phyloP scores from a whole-genome alignment of 306 rosid genomes.

The Cicer judaicum region DNA sequence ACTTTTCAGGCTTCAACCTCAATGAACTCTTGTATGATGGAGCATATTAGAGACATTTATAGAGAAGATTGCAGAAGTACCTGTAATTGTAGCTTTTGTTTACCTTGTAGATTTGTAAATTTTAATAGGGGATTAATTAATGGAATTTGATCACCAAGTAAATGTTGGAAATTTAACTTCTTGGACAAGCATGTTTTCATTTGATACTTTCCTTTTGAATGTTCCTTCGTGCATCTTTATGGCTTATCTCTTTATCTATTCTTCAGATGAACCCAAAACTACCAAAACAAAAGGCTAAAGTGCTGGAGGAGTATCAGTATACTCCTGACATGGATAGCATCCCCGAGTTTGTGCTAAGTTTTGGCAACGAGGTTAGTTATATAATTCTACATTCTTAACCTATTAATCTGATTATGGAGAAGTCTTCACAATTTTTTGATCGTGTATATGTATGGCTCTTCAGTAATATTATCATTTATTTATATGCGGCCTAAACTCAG shows the following conservation, averaged over 20 bases:
- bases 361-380: constrained; percentile 83
- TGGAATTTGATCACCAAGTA: too few relatives aligned
- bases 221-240: constrained; percentile 24
- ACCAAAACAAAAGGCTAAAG: constrained; percentile 67
- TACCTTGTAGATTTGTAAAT: not conserved
- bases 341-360: constrained; percentile 76
- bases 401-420: constrained; percentile 25
- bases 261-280: constrained; percentile 75
- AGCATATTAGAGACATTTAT: too few relatives aligned
- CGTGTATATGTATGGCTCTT: not conserved
- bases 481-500: constrained; percentile 25
- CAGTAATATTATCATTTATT: constrained; percentile 30
- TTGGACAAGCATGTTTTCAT: constrained; percentile 17
- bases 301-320: constrained; percentile 82
- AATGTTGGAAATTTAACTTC: constrained; percentile 22
- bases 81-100: too few relatives aligned
- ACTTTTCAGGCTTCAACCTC: too few relatives aligned
- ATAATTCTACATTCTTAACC: constrained; percentile 16
- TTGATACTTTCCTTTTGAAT: constrained; percentile 27
- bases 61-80: too few relatives aligned
- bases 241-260: constrained; percentile 34
- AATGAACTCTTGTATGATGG: too few relatives aligned
- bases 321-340: constrained; percentile 94
- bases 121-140: too few relatives aligned
- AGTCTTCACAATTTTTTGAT: not conserved